These are phyloP conservation scores for Diospyros lotus DNA, from an alignment of 148 eudicot species.

Conservation along the genomic window DNA sequence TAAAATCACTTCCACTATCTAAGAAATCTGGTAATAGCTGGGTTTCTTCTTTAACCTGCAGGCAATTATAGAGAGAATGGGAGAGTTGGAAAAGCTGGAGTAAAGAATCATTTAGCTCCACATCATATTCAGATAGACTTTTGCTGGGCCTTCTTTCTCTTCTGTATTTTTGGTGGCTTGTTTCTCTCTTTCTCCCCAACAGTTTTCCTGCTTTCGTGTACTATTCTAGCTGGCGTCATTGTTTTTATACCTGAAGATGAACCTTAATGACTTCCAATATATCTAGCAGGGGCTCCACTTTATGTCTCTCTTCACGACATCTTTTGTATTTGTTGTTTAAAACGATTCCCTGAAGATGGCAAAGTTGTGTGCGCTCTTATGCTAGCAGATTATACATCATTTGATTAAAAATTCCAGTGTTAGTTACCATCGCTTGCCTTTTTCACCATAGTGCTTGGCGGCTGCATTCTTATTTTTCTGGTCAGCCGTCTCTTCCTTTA, in stretches of 20 bases:
- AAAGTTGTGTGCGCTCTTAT: too few relatives aligned
- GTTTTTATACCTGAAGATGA: neutral
- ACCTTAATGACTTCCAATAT: neutral
- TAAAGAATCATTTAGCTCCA: constrained; percentile 2
- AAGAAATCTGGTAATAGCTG: neutral
- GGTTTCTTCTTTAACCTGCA: neutral
- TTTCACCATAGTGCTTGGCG: too few relatives aligned
- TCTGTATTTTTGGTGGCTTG: neutral
- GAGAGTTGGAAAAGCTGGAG: constrained; percentile 26
- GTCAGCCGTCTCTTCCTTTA: too few relatives aligned
- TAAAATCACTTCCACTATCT: neutral
- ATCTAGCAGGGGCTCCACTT: too few relatives aligned
- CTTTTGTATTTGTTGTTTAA: constrained; percentile 1
- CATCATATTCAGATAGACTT: neutral
- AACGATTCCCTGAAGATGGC: neutral
- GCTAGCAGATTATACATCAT: too few relatives aligned
- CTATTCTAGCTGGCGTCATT: neutral
- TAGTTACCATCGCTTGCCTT: too few relatives aligned
- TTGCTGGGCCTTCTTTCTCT: neutral
- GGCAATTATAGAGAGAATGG: constrained; percentile 31
- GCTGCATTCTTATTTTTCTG: too few relatives aligned
- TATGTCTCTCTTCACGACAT: neutral
- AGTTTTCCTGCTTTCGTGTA: neutral
- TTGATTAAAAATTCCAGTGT: too few relatives aligned
- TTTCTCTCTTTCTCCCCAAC: neutral